phyloP scores from a whole-genome alignment of 768 basidiomycete species.

The Paxillus involutus region DNA sequence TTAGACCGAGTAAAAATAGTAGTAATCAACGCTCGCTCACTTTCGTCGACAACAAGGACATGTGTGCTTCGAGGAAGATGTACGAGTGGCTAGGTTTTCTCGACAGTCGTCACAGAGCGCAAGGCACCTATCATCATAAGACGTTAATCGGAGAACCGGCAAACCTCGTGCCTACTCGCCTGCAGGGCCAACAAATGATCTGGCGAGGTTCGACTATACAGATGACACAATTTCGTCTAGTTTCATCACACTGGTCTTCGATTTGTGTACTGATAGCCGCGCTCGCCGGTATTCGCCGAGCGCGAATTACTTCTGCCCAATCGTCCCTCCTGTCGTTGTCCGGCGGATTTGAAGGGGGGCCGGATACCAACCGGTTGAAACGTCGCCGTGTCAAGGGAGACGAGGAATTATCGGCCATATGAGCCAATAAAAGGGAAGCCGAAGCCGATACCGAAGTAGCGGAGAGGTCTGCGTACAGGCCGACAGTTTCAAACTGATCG shows the following conservation, averaged over 20 bases:
- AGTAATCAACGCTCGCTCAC: slow-evolving; percentile 30
- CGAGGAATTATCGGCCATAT: slow-evolving; percentile 43
- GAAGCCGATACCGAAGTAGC: slow-evolving; percentile 31
- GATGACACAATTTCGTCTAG: slow-evolving; percentile 58
- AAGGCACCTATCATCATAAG: slow-evolving; percentile 38
- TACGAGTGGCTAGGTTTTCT: slow-evolving; percentile 50
- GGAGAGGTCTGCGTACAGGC: slow-evolving; percentile 56
- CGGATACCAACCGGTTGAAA: slow-evolving; percentile 39
- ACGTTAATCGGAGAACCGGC: background rate
- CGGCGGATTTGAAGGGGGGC: slow-evolving; percentile 8
- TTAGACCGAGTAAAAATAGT: slow-evolving; percentile 1
- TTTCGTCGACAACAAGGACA: slow-evolving; percentile 52
- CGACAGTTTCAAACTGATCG: slow-evolving; percentile 40
- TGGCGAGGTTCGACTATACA: slow-evolving; percentile 68
- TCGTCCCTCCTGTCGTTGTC: slow-evolving; percentile 18
- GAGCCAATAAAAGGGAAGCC: slow-evolving; percentile 52
- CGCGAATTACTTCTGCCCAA: slow-evolving; percentile 31
- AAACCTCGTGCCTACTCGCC: slow-evolving; percentile 41
- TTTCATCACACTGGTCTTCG: slow-evolving; percentile 24
- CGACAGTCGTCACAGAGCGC: slow-evolving; percentile 55
- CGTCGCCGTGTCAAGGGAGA: slow-evolving; percentile 50
- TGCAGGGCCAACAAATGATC: slow-evolving; percentile 85
- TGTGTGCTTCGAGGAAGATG: slow-evolving; percentile 46
- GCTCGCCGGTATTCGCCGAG: slow-evolving; percentile 17
- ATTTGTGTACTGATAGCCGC: slow-evolving; percentile 16